Evolutionary conservation across 176 grass and related monocot genomes (phyloP).

Genomic region (Metroxylon sagu): DNA sequence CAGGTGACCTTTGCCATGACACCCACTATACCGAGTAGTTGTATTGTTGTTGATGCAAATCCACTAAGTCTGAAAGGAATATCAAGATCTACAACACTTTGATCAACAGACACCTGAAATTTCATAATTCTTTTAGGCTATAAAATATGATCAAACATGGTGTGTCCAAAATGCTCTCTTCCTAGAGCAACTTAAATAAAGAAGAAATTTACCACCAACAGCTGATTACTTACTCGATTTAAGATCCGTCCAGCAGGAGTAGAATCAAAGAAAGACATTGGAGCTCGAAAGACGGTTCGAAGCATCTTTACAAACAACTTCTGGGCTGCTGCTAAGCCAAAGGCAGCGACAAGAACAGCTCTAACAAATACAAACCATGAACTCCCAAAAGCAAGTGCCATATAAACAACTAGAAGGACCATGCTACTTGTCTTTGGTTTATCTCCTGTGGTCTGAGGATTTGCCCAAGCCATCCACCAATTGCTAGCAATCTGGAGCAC

Average conservation of each 20-base stretch:
- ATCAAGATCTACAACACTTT: slow-evolving; percentile 95
- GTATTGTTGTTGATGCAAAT: slow-evolving; percentile 94
- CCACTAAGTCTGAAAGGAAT: slow-evolving; percentile 94
- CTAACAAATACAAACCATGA: slow-evolving; percentile 91
- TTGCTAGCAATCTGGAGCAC: slow-evolving; percentile 94
- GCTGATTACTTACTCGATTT: slow-evolving; percentile 38
- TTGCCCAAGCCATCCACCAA: slow-evolving; percentile 99
- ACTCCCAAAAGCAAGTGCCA: slow-evolving; percentile 92
- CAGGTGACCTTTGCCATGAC: slow-evolving; percentile 97
- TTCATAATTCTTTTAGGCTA: neutral
- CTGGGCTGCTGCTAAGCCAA: slow-evolving; percentile 92
- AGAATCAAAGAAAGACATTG: slow-evolving; percentile 88
- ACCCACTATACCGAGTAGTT: slow-evolving; percentile 84
- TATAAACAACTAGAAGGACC: slow-evolving; percentile 85
- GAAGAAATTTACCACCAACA: neutral
- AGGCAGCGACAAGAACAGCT: slow-evolving; percentile 93
- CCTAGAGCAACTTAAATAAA: no score
- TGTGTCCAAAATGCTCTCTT: neutral
- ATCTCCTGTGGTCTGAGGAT: slow-evolving; percentile 79
- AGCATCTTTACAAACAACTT: slow-evolving; percentile 93
- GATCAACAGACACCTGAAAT: slow-evolving; percentile 94
- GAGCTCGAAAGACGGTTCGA: slow-evolving; percentile 70
- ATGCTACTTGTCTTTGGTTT: slow-evolving; percentile 62
- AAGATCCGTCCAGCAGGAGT: slow-evolving; percentile 72
- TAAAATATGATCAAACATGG: no score